Percentiles rank a stretch among this genome's conserved stretches.
phyloP scores from a whole-genome alignment of 163 green algal genomes.

The Botryococcus braunii region DNA sequence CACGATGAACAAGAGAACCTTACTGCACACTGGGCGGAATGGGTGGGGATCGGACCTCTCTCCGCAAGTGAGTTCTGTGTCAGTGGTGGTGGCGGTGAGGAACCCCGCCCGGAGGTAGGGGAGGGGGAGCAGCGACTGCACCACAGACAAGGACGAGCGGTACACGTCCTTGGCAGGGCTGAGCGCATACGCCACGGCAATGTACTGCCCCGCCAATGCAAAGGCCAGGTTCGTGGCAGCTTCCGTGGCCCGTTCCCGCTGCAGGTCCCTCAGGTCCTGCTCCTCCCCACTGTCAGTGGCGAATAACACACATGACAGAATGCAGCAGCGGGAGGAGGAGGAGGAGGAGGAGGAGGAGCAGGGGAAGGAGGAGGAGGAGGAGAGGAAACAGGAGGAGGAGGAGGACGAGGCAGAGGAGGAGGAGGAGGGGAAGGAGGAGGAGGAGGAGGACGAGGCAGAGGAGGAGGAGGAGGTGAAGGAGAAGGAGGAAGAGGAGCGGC shows the following conservation, averaged over 20 bases:
- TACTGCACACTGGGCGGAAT: neutral
- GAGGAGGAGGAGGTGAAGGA: too few species aligned
- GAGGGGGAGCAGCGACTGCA: conserved; percentile 45
- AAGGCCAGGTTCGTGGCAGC: conserved; percentile 33
- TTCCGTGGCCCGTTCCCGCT: conserved; percentile 19
- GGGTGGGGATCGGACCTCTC: conserved; percentile 8
- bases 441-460: too few species aligned
- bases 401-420: too few species aligned
- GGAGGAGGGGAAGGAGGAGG: too few species aligned
- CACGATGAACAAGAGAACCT: neutral
- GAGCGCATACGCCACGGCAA: conserved; percentile 57
- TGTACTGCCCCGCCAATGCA: conserved; percentile 60
- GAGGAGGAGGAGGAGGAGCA: too few species aligned
- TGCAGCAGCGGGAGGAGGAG: too few species aligned
- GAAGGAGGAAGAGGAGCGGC: too few species aligned
- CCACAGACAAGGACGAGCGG: conserved; percentile 12
- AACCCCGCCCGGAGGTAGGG: conserved; percentile 53
- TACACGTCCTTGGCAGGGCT: conserved; percentile 41
- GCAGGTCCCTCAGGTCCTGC: conserved; percentile 10
- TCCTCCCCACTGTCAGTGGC: too few species aligned
- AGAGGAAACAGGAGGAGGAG: too few species aligned
- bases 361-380: too few species aligned
- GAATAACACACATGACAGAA: too few species aligned
- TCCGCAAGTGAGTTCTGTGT: neutral
- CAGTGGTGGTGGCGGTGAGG: conserved; percentile 24